These are phyloP conservation scores for Dendrobium huoshanense DNA, from an alignment of 106 monocot genomes.

Conservation along the genomic window DNA sequence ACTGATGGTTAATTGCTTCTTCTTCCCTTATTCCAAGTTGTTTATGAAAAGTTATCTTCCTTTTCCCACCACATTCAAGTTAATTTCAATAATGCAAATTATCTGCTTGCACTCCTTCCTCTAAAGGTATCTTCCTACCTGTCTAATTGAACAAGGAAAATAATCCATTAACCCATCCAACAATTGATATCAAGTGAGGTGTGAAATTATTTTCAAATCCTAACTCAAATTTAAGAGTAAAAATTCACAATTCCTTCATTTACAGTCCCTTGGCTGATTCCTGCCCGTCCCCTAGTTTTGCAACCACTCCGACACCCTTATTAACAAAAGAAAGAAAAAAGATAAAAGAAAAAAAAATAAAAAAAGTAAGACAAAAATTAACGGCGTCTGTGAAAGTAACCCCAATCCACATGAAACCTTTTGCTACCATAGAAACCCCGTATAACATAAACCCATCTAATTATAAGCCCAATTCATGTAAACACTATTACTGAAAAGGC, in stretches of 20 bases:
- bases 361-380: background rate
- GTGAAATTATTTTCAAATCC: background rate
- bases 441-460: too few species aligned
- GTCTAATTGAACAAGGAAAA: background rate
- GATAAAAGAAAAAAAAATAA: background rate
- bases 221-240: background rate
- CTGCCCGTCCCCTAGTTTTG: background rate
- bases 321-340: background rate
- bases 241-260: background rate
- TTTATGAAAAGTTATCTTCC: background rate
- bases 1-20: too few species aligned
- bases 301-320: background rate
- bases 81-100: background rate
- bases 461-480: too few species aligned
- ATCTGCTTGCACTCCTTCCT: background rate
- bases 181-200: background rate
- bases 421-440: too few species aligned
- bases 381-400: background rate
- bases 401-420: too few species aligned
- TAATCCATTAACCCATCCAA: background rate
- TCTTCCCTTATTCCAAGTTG: background rate
- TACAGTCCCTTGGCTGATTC: too few species aligned
- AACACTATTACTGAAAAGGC: too few species aligned
- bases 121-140: background rate
- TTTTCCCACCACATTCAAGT: background rate